Evolutionary conservation across 345 rosid genomes (phyloP), one percentile per base, ranked within the genome.

Genomic region (Salix suchowensis): DNA sequence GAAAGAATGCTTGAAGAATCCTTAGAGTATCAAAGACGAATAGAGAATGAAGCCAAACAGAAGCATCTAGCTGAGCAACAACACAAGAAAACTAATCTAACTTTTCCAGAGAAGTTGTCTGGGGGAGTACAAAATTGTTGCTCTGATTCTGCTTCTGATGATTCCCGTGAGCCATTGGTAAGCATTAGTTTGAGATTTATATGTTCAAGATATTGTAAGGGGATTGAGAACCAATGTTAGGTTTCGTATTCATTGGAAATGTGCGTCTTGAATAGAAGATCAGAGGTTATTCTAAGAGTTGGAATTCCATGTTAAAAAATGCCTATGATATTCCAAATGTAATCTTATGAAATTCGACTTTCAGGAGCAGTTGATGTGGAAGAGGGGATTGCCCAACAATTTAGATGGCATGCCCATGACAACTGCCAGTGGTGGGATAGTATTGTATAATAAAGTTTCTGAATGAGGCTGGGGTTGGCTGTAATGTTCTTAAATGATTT

Each of bases 21-120:
- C 37, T 78, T 96, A 70, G 94, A 91, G 83, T 91, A 91, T 81
- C 99, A 93, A 84, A 92, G 96, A 78, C 84, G 80, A 79, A 89
- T 93, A 80, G 98, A 96, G 90, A 84, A 91, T 84, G 98, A 91
- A 87, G 94, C 97, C 68, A 96, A 96, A 80, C 85, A 82, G 85
- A 92, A 94, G 85, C 98, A 85, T 72, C 92, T 93, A 73, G 92
- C 90, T 28, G 96, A 89, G 87, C 96, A 91, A 77, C 89, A 77
- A n/a, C 67, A 85, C 61, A 93, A 88, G 77, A 91, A 84, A 84
- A 80, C 83, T 75, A 81, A 71, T 79, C 82, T 72, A 77, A 70
- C 80, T 66, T 76, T 80, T 84, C 75, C 79, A 42, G 80, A 76
- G 76, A 84, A 80, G 78, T 75, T 74, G 76, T 60, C 75, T 4